Base-by-base conservation (phyloP, 2,329 filamentous ascomycete species). In the Penicillium brasilianum region DNA sequence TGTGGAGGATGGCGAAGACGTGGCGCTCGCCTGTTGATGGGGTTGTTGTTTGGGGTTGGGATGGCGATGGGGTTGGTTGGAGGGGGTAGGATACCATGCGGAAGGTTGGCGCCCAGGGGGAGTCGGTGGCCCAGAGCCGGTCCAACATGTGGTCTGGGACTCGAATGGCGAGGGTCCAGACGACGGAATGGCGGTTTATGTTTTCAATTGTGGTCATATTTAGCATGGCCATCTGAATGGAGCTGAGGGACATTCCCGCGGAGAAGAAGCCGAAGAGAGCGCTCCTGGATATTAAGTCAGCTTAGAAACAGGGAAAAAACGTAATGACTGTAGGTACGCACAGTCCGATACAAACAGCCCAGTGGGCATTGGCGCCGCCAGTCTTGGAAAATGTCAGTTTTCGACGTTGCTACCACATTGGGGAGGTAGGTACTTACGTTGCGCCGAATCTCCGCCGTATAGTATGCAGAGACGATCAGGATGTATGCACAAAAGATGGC, bases 181-280 rank as follows among this genome's bases (percentile, higher is more conserved):
- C 85, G 62, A 85, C 87, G 18, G 79, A 83, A 63, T 82, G 84
- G 58, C 82, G 81, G 65, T 82, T 84, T 28, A 96, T 81, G 60
- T 88, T 86, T 73, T 99, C 95, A 60, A 99, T 89, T 18, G 92
- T 96, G 0, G 93, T 96, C 50, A 88, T 83, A 71, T 97, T 97
- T 56, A 84, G 79, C 50, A 90, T 77, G 41, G 89, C 84, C 69
- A 92, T 88, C 64, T 89, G 86, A 41, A 89, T 73, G 4, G 91
- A 91, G 50, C 88, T 93, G 41, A 84, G 71, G 2, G 88, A 84
- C 93, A 98, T 97, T 57, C 88, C 87, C 22, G 85, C 81, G 0
- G 89, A 84, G 76, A 98, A 98, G n/a, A 97, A 76, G 41, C 87
- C 86, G 71, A 97, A 97, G 59, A 97, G 82, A 13, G 81, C 84